Evolutionary conservation across 352 stramenopile genomes (phyloP), one percentile per base, ranked within the genome.

Genomic region (Salisapilia sapeloensis): DNA sequence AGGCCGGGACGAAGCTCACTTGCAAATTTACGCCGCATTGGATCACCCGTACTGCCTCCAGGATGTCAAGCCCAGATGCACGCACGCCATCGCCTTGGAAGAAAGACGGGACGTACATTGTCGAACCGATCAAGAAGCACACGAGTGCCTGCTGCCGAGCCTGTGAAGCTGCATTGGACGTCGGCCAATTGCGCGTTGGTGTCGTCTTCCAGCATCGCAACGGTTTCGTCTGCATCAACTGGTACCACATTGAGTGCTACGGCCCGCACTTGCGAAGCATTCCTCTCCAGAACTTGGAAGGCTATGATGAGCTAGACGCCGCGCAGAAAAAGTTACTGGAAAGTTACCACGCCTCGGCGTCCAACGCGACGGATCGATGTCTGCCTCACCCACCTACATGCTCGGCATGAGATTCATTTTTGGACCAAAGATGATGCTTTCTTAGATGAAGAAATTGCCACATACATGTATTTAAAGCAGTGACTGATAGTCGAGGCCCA

Each of bases 181-280:
- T 62, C 28, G 60, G 59, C 11, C 62, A 61, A 29, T 53, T 85
- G 29, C 69, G 69, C 46, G 60, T 85, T 19, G 69, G 69, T 33
- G 69, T 85, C 33, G 65, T 85, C 2, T 85, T 67, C 43, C 69
- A 82, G 48, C 69, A 85, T 45, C 63, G 63, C 46, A 81, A 80
- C 38, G 69, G 69, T 42, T 85, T 80, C 43, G 58, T 81, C 17
- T 82, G 69, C 52, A 82, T 85, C 44, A 82, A 85, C 47, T 85
- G 69, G 69, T 65, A 85, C 47, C 69, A 85, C 44, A 49, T 85
- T 39, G 63, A 82, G 48, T 85, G 69, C 52, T 85, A 80, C 44
- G 24, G 13, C n/a, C 56, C 60, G 39, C 46, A 56, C 25, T 60
- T 78, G 29, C 25, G 47, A 23, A 42, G 56, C 31, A 78, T 85